A percentile compares a stretch with the other conserved stretches of the same genome.
Evolutionary conservation across 768 basidiomycete species (phyloP).

Genomic region (Calvatia gigantea): DNA sequence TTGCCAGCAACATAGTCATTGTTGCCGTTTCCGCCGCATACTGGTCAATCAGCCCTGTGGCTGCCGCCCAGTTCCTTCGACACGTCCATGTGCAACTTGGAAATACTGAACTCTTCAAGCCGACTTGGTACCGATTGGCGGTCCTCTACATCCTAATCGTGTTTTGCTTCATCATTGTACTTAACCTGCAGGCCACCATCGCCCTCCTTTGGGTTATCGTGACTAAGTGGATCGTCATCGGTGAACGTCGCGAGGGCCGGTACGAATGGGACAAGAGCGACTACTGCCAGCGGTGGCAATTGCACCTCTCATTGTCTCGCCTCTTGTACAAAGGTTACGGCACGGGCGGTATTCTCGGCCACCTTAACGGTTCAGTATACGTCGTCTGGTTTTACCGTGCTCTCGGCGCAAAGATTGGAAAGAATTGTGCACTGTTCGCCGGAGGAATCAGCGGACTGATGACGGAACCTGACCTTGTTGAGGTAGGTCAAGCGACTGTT

Average conservation of each 20-base stretch:
- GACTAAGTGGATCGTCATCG: conserved; percentile 42
- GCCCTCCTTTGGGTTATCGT: conserved; percentile 37
- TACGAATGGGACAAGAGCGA: conserved; percentile 45
- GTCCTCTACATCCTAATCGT: conserved; percentile 38
- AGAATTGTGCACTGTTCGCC: conserved; percentile 36
- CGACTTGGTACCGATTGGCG: conserved; percentile 35
- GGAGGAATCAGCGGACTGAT: conserved; percentile 39
- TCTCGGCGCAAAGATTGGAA: conserved; percentile 41
- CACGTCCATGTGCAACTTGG: conserved; percentile 28
- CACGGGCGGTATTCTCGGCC: conserved; percentile 35
- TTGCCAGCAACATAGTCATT: conserved; percentile 34
- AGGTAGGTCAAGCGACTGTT: conserved; percentile 21
- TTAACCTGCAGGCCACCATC: conserved; percentile 34
- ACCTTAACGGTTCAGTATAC: conserved; percentile 37
- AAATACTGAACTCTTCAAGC: conserved; percentile 29
- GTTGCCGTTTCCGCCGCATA: conserved; percentile 34
- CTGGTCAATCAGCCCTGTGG: conserved; percentile 39
- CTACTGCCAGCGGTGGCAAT: conserved; percentile 48
- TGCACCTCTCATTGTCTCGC: conserved; percentile 36
- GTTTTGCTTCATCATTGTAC: conserved; percentile 31
- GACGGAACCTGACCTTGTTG: conserved; percentile 46
- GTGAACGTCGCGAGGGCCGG: conserved; percentile 32
- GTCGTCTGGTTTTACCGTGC: conserved; percentile 43
- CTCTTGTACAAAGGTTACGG: conserved; percentile 39
- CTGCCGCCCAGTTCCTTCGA: conserved; percentile 34